Conservation (phyloP, 2,329 filamentous ascomycete genomes). For the Apiospora phragmitis region DNA sequence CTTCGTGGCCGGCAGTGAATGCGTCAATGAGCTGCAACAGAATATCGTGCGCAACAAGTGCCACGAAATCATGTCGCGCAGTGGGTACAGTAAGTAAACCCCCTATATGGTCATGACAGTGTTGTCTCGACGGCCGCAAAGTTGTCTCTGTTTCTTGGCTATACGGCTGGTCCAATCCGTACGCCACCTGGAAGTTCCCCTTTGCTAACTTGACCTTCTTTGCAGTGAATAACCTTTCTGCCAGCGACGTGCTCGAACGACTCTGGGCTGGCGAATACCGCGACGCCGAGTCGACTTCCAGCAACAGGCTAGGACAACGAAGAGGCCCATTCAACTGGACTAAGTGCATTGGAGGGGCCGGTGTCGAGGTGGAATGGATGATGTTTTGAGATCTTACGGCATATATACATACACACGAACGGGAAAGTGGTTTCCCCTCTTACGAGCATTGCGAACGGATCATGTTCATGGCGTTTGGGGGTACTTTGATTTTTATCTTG, state of each 20-base stretch:
- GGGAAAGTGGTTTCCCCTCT: neutral
- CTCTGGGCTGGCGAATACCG: constrained; percentile 68
- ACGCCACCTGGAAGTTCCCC: neutral
- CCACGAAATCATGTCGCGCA: constrained; percentile 82
- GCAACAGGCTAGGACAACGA: constrained; percentile 36
- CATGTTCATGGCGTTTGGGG: neutral
- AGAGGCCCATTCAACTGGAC: constrained; percentile 60
- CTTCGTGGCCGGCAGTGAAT: constrained; percentile 88
- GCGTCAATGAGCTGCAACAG: constrained; percentile 77
- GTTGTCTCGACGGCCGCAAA: neutral
- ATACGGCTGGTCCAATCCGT: neutral
- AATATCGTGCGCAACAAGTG: constrained; percentile 78
- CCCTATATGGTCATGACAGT: neutral
- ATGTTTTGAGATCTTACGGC: constrained; percentile 48
- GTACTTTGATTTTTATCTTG: neutral
- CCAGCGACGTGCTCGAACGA: constrained; percentile 80
- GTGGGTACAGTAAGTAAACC: constrained; percentile 66
- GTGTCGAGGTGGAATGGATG: constrained; percentile 64
- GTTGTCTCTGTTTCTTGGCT: neutral
- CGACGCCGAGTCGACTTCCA: constrained; percentile 29
- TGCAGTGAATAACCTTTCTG: constrained; percentile 77
- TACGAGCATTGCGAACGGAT: neutral
- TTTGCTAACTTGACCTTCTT: neutral
- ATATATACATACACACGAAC: neutral
- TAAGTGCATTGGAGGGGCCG: constrained; percentile 55